Conservation (phyloP, 2,329 filamentous ascomycete genomes). For the Fusarium redolens region DNA sequence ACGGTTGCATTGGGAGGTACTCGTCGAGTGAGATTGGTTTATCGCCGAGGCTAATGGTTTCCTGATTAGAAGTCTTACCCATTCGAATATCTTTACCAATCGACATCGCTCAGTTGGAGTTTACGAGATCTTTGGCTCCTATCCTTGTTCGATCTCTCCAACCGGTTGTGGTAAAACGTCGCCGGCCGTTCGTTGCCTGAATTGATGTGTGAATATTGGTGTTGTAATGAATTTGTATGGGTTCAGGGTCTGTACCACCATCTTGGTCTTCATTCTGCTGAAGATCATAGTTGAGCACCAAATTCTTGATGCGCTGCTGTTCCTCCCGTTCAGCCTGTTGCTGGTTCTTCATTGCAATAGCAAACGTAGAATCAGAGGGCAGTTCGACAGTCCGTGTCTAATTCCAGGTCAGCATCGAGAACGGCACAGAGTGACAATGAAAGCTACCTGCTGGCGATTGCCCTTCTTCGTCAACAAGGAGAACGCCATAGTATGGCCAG, state of each 20-base stretch:
- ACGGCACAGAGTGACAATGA: background rate
- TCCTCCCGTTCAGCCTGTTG: conserved; percentile 96
- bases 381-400: conserved; percentile 92
- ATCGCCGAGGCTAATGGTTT: conserved; percentile 13
- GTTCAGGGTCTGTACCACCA: conserved; percentile 63
- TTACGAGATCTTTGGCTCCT: conserved; percentile 87
- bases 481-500: conserved; percentile 85
- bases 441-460: conserved; percentile 85
- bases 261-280: conserved; percentile 83
- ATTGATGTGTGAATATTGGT: conserved; percentile 62
- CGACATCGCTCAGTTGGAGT: conserved; percentile 94
- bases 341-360: conserved; percentile 94
- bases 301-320: conserved; percentile 97
- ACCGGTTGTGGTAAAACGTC: conserved; percentile 64
- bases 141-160: conserved; percentile 68
- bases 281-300: conserved; percentile 96
- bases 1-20: background rate
- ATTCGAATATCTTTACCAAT: conserved; percentile 76
- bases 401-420: conserved; percentile 23
- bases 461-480: conserved; percentile 95
- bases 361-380: conserved; percentile 91
- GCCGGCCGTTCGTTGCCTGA: conserved; percentile 62
- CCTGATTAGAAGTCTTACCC: conserved; percentile 32
- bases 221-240: conserved; percentile 24
- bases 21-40: background rate